A percentile compares a stretch with the other conserved stretches of the same genome.
These are phyloP conservation scores for Cucurbitaria berberidis DNA, from an alignment of 2,329 filamentous ascomycete genomes.

Conservation along the genomic window DNA sequence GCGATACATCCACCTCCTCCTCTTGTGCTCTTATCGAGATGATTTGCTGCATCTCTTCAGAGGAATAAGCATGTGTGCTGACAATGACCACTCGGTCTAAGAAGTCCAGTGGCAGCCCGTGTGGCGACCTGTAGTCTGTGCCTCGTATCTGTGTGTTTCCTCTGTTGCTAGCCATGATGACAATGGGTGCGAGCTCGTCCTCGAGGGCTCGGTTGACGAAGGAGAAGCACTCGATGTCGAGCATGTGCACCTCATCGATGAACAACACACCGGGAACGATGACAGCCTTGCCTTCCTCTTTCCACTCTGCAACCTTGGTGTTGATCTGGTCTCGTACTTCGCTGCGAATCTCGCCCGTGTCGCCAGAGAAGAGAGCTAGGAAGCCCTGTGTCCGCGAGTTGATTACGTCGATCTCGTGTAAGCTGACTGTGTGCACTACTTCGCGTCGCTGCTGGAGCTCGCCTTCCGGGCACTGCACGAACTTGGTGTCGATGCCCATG, in stretches of 20 bases:
- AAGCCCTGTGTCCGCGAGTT: conserved; percentile 99
- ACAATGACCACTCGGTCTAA: conserved; percentile 96
- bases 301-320: conserved; percentile 98
- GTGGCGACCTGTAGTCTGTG: conserved; percentile 90
- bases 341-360: conserved; percentile 96
- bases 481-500: conserved; percentile 98
- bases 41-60: conserved; percentile 90
- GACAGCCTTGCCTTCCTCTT: conserved; percentile 98
- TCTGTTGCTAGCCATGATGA: conserved; percentile 99
- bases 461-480: conserved; percentile 95
- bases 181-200: conserved; percentile 91
- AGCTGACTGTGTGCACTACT: conserved; percentile 92
- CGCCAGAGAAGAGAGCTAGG: conserved; percentile 93
- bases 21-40: conserved; percentile 90
- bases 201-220: conserved; percentile 98
- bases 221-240: conserved; percentile 98
- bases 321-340: conserved; percentile 99
- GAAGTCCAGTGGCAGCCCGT: conserved; percentile 94
- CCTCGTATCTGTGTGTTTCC: conserved; percentile 90
- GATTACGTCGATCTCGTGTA: conserved; percentile 99
- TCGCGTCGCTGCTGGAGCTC: conserved; percentile 97
- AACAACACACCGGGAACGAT: conserved; percentile 97
- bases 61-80: conserved; percentile 82
- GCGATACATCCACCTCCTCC: conserved; percentile 90
- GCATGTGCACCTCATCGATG: conserved; percentile 99